A percentile compares a stretch with the other conserved stretches of the same genome.
phyloP scores from a whole-genome alignment of 169 alveolate species.

The Plasmodium sp. region DNA sequence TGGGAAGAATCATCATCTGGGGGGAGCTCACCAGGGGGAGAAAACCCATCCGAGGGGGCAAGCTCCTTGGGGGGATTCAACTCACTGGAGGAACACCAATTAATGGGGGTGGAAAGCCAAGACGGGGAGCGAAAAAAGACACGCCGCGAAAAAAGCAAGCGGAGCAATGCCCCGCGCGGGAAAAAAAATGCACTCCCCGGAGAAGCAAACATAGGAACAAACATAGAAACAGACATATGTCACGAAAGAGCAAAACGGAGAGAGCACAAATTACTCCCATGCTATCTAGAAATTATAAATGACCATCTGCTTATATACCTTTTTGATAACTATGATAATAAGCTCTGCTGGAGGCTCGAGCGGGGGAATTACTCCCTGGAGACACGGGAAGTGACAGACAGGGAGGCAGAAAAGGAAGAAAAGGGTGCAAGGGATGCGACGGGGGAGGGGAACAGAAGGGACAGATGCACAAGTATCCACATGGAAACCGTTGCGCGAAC shows the following conservation, averaged over 20 bases:
- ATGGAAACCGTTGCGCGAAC: not conserved
- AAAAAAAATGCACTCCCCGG: not conserved
- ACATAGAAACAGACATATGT: not conserved
- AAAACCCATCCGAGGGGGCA: not conserved
- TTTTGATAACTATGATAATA: conserved; percentile 54
- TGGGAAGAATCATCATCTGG: not conserved
- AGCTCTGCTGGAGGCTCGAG: conserved; percentile 54
- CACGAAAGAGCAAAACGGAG: not conserved
- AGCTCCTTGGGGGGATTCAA: not conserved
- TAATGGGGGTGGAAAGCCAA: not conserved
- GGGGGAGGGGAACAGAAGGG: not conserved
- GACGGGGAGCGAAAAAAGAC: not conserved
- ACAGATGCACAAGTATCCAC: not conserved
- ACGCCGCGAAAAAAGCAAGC: not conserved
- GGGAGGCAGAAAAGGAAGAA: not conserved
- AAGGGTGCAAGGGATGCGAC: not conserved
- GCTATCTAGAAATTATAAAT: conserved; percentile 55
- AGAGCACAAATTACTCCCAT: conserved; percentile 31
- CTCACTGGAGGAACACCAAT: not conserved
- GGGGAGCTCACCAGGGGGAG: not conserved
- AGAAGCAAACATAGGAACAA: not conserved
- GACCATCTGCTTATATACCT: conserved; percentile 40
- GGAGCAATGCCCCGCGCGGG: not conserved
- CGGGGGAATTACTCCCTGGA: conserved; percentile 23
- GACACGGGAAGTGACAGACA: not conserved